Evolutionary conservation across 345 rosid species (phyloP).

Genomic region (Boechera retrofracta): DNA sequence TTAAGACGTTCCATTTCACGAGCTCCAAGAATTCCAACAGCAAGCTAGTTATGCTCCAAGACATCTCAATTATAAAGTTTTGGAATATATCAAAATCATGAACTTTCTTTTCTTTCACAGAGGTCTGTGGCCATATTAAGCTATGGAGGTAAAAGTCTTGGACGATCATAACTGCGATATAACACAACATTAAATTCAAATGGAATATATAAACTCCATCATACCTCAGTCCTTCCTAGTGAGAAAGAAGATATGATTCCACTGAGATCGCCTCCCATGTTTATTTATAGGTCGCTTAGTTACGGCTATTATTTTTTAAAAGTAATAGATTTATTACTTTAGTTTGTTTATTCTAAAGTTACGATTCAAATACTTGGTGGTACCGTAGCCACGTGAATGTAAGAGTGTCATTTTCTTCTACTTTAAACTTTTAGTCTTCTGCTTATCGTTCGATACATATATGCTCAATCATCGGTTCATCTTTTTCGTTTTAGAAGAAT

Average conservation of each 20-base stretch:
- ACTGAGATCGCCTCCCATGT: slow-evolving; percentile 1
- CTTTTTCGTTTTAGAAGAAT: background rate
- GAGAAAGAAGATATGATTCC: slow-evolving; percentile 31
- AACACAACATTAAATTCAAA: too few relatives aligned
- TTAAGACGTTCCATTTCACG: too few relatives aligned
- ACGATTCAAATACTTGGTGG: slow-evolving; percentile 21
- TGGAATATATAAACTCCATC: too few relatives aligned
- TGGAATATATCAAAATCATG: too few relatives aligned
- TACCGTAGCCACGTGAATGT: slow-evolving; percentile 26
- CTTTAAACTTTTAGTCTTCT: background rate
- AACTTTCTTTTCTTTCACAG: too few relatives aligned
- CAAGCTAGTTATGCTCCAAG: too few relatives aligned
- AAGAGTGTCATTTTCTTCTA: background rate
- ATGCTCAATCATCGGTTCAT: background rate
- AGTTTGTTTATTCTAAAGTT: slow-evolving; percentile 6
- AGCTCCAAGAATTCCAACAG: too few relatives aligned
- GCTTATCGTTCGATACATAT: background rate
- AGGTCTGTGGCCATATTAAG: too few relatives aligned
- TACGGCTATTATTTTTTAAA: background rate
- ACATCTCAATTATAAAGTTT: too few relatives aligned
- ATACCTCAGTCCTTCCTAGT: too few relatives aligned
- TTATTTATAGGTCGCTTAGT: slow-evolving; percentile 23
- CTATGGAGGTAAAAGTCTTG: too few relatives aligned
- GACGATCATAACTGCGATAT: too few relatives aligned
- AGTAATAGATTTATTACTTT: background rate